These are phyloP conservation scores for Trichoderma arundinaceum DNA, from an alignment of 2,329 filamentous ascomycete genomes.

Conservation along the genomic window DNA sequence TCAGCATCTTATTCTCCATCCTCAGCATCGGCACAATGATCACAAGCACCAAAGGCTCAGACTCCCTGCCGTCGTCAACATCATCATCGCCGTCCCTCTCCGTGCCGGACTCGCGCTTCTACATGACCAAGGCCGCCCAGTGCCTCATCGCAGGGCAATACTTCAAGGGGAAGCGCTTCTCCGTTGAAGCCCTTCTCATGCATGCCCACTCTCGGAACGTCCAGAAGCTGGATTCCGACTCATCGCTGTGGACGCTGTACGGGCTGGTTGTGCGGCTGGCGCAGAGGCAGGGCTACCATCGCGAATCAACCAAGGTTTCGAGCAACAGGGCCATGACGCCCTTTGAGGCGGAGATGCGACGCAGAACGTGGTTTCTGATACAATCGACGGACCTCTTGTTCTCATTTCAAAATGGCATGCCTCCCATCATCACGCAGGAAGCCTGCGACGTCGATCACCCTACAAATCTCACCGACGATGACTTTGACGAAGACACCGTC, in stretches of 20 bases:
- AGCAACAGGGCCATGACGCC: slow-evolving; percentile 46
- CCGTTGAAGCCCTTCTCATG: slow-evolving; percentile 57
- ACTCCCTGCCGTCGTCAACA: not conserved
- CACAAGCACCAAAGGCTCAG: slow-evolving; percentile 40
- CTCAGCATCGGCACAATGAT: slow-evolving; percentile 50
- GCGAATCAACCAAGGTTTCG: slow-evolving; percentile 52
- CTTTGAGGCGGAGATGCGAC: slow-evolving; percentile 59
- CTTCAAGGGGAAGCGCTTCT: slow-evolving; percentile 51
- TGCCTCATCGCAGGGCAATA: slow-evolving; percentile 57
- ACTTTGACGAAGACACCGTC: slow-evolving; percentile 55
- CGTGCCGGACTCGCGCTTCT: slow-evolving; percentile 42
- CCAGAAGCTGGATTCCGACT: slow-evolving; percentile 50
- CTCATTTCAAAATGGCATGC: slow-evolving; percentile 60
- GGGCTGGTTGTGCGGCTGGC: slow-evolving; percentile 55
- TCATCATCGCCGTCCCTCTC: slow-evolving; percentile 28
- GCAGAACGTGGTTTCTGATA: slow-evolving; percentile 55
- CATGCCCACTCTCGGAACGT: slow-evolving; percentile 52
- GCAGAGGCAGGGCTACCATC: slow-evolving; percentile 59
- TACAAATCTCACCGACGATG: slow-evolving; percentile 55
- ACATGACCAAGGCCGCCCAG: slow-evolving; percentile 48
- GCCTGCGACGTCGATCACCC: slow-evolving; percentile 55
- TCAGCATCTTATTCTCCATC: slow-evolving; percentile 57
- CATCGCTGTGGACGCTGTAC: slow-evolving; percentile 55
- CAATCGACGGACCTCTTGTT: slow-evolving; percentile 56
- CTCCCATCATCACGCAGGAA: slow-evolving; percentile 54